Evolutionary conservation across 192 early-diverging fungal genomes (phyloP).

Genomic region (Coemansia sp.): DNA sequence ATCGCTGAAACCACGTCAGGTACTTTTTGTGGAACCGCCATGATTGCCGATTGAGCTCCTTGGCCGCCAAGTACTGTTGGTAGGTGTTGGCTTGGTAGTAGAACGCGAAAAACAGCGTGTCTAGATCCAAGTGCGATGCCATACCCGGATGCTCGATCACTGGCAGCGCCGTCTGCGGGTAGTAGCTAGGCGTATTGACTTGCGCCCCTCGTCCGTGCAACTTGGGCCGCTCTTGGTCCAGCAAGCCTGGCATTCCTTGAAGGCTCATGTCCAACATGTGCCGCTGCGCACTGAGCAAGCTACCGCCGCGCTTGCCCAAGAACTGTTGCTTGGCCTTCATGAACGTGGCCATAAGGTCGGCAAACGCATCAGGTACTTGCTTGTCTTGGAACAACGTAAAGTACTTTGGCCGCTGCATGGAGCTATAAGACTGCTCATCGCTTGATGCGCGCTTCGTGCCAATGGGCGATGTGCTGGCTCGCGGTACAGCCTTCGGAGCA

Average conservation of each 20-base stretch:
- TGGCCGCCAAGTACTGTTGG: constrained; percentile 94
- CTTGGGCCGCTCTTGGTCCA: constrained; percentile 82
- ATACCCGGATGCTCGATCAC: constrained; percentile 83
- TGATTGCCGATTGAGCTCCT: constrained; percentile 93
- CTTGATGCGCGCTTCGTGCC: constrained; percentile 39
- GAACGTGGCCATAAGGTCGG: constrained; percentile 69
- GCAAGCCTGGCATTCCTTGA: constrained; percentile 76
- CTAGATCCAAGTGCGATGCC: constrained; percentile 91
- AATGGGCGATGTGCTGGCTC: constrained; percentile 45
- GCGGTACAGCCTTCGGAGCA: constrained; percentile 4
- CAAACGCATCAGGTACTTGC: constrained; percentile 66
- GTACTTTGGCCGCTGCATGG: constrained; percentile 55
- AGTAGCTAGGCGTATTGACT: constrained; percentile 82
- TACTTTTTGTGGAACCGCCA: constrained; percentile 99
- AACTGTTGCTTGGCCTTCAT: constrained; percentile 66
- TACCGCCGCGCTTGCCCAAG: constrained; percentile 26
- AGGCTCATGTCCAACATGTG: constrained; percentile 88
- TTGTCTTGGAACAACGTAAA: constrained; percentile 52
- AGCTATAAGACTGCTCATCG: constrained; percentile 30
- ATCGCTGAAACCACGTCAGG: constrained; percentile 98
- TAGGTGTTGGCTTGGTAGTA: constrained; percentile 97
- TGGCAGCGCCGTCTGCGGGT: constrained; percentile 82
- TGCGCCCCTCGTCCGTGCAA: constrained; percentile 28
- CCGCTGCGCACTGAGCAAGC: constrained; percentile 34
- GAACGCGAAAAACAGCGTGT: constrained; percentile 97